Percentiles rank a stretch among this genome's conserved stretches.
These are phyloP conservation scores for Taphrina confusa DNA, from an alignment of 1,139 yeast genomes.

Conservation along the genomic window DNA sequence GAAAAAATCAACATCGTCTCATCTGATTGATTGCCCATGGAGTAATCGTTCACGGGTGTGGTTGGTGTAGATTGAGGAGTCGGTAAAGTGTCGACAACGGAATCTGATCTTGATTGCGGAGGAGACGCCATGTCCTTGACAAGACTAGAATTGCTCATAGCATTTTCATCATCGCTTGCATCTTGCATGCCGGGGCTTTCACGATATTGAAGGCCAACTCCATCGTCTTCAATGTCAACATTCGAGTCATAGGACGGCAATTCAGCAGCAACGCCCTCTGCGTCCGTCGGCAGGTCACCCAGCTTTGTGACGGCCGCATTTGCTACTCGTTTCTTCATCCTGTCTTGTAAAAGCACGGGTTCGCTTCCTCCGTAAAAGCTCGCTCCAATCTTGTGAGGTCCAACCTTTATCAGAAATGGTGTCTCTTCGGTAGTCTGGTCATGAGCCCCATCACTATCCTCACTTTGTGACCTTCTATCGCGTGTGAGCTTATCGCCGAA, in stretches of 20 bases:
- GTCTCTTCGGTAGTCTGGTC: not conserved
- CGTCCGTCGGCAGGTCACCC: not conserved
- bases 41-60: conserved; percentile 1
- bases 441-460: not conserved
- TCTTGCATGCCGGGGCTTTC: conserved; percentile 11
- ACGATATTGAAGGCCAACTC: no score
- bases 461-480: not conserved
- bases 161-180: conserved; percentile 16
- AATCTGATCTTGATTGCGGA: not conserved
- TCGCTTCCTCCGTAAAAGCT: conserved; percentile 14
- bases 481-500: not conserved
- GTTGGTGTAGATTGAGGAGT: conserved; percentile 16
- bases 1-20: conserved; percentile 35
- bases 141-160: no score
- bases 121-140: not conserved
- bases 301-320: not conserved
- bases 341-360: not conserved
- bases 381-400: conserved; percentile 21
- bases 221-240: not conserved
- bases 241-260: not conserved
- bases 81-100: not conserved
- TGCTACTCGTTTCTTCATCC: not conserved
- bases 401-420: conserved; percentile 30
- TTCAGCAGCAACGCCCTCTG: not conserved
- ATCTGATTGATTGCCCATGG: not conserved